Evolutionary conservation across 2,329 filamentous ascomycete genomes (phyloP).

Genomic region (Sclerotinia subarctica): DNA sequence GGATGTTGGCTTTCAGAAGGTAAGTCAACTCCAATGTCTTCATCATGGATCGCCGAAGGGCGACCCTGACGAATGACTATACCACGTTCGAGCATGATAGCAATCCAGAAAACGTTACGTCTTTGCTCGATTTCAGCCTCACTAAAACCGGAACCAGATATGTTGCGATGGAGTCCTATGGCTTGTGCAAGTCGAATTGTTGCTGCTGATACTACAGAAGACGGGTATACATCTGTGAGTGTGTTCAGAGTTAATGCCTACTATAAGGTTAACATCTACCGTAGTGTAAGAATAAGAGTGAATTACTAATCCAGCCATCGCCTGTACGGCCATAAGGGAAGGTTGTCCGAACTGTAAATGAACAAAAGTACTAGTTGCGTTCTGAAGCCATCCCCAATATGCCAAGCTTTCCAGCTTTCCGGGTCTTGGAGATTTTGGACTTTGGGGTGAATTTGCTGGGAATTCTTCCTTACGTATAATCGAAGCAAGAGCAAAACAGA

Average conservation of each 20-base stretch:
- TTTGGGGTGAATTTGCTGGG: slow-evolving; percentile 4
- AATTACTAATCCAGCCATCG: slow-evolving; percentile 25
- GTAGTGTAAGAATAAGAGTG: not conserved
- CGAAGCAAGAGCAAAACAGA: slow-evolving; percentile 24
- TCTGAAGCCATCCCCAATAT: slow-evolving; percentile 20
- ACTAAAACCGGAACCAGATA: slow-evolving; percentile 25
- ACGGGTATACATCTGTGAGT: slow-evolving; percentile 27
- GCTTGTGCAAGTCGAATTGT: slow-evolving; percentile 27
- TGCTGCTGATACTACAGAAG: slow-evolving; percentile 26
- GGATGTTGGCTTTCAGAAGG: slow-evolving; percentile 24
- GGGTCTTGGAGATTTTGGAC: not conserved
- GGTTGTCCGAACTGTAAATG: slow-evolving; percentile 28
- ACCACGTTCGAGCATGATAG: slow-evolving; percentile 29
- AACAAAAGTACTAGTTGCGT: slow-evolving; percentile 29
- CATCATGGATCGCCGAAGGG: slow-evolving; percentile 33
- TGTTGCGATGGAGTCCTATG: slow-evolving; percentile 31
- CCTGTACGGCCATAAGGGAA: slow-evolving; percentile 32
- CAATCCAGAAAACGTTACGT: slow-evolving; percentile 33
- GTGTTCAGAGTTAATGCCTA: slow-evolving; percentile 23
- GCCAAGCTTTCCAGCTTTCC: not conserved
- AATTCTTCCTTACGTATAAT: slow-evolving; percentile 25
- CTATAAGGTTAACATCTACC: not conserved
- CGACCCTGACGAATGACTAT: slow-evolving; percentile 27
- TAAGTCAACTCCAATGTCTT: slow-evolving; percentile 33
- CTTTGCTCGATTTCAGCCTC: slow-evolving; percentile 27